phyloP scores from a whole-genome alignment of 768 basidiomycete genomes.

The Solioccasus polychromus region DNA sequence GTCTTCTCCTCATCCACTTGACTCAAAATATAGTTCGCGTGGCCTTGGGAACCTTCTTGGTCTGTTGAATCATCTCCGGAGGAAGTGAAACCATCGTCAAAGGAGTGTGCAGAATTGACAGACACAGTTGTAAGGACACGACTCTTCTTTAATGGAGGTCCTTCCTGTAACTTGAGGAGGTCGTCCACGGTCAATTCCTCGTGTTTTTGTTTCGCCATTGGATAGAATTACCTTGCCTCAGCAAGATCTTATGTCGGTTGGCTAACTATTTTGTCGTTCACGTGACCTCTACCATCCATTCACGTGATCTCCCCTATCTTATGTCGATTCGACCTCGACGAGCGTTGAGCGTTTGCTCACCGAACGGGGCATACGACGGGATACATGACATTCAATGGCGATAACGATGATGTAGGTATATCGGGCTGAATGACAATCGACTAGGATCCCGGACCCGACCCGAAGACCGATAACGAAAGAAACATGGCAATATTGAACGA shows the following conservation, averaged over 20 bases:
- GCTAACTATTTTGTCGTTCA: no score
- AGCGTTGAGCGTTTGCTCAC: no score
- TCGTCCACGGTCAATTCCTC: constrained; percentile 42
- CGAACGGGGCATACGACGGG: no score
- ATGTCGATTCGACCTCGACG: no score
- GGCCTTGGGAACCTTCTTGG: constrained; percentile 21
- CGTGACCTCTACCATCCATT: no score
- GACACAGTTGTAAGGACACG: constrained; percentile 6
- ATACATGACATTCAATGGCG: no score
- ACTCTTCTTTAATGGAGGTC: constrained; percentile 37
- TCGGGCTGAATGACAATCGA: no score
- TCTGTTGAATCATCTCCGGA: constrained; percentile 13
- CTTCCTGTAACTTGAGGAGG: constrained; percentile 45
- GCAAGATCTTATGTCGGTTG: background rate
- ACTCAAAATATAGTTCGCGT: constrained; percentile 8
- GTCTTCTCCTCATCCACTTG: background rate
- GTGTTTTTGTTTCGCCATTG: constrained; percentile 18
- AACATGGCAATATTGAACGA: no score
- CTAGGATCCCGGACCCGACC: no score
- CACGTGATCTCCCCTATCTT: no score
- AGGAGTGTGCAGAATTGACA: background rate
- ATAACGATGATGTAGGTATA: no score
- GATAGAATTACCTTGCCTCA: background rate
- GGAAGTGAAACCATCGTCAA: constrained; percentile 4
- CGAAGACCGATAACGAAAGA: no score